Conservation (phyloP, 2,329 filamentous ascomycete species). For the Rhinocladiella mackenziei region DNA sequence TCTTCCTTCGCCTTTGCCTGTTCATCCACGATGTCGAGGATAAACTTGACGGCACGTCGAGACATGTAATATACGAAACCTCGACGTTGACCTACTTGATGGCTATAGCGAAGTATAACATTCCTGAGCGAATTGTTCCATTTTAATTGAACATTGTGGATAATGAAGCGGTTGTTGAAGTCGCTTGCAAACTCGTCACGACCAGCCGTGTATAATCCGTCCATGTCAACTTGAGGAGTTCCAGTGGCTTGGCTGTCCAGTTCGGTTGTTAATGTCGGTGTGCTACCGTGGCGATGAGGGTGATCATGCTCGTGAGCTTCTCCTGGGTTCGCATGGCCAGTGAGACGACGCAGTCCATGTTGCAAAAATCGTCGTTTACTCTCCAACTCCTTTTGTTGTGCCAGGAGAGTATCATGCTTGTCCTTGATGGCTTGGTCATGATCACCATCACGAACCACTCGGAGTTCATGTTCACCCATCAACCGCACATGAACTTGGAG, state of each 20-base stretch:
- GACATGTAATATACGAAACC: constrained; percentile 99
- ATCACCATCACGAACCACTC: constrained; percentile 53
- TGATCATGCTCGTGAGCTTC: constrained; percentile 31
- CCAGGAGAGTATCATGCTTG: constrained; percentile 49
- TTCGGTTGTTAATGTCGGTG: constrained; percentile 32
- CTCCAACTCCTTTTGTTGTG: constrained; percentile 55
- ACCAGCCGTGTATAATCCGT: constrained; percentile 62
- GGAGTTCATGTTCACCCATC: constrained; percentile 70
- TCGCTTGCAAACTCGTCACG: constrained; percentile 83
- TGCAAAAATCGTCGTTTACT: constrained; percentile 58
- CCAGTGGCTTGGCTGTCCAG: constrained; percentile 50
- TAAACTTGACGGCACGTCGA: constrained; percentile 92
- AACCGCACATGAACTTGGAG: constrained; percentile 68
- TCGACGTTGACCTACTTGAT: constrained; percentile 91
- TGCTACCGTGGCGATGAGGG: constrained; percentile 28
- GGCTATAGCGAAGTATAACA: constrained; percentile 93
- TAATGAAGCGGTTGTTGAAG: constrained; percentile 96
- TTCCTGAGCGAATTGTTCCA: constrained; percentile 97
- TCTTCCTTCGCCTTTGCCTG: constrained; percentile 67
- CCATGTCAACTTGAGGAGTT: constrained; percentile 42
- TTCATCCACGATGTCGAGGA: constrained; percentile 94
- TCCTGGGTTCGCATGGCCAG: constrained; percentile 50
- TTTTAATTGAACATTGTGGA: constrained; percentile 95
- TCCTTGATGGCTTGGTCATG: constrained; percentile 42
- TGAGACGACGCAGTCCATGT: constrained; percentile 55